Conservation (phyloP, 1,284 basidiomycete species). For the Trametes versicolor region DNA sequence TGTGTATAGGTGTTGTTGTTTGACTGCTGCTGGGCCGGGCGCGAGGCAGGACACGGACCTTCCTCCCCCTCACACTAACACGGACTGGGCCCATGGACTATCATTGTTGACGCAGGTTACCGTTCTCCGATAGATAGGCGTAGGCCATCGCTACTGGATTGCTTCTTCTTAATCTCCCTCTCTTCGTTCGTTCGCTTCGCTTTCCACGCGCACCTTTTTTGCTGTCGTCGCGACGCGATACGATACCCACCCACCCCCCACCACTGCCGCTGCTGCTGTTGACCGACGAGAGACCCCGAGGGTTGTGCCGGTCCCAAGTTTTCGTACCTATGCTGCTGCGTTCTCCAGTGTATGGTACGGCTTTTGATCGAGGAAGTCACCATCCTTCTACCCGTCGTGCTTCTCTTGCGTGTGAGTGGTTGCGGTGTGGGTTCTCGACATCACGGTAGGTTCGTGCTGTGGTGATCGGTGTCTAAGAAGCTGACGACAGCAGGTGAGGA, state of each 20-base stretch:
- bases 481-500: conserved; percentile 1
- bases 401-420: not conserved
- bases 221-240: not conserved
- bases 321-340: conserved; percentile 20
- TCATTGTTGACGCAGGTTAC: conserved; percentile 21
- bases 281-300: conserved; percentile 21
- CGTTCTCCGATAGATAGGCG: conserved; percentile 29
- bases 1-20: conserved; percentile 13
- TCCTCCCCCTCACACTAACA: conserved; percentile 7
- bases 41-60: conserved; percentile 19
- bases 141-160: conserved; percentile 24
- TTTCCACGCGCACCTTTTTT: not conserved
- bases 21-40: conserved; percentile 9
- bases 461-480: not conserved
- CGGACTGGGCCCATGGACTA: conserved; percentile 21
- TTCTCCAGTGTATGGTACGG: conserved; percentile 23
- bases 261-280: conserved; percentile 15
- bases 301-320: conserved; percentile 24
- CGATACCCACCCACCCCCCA: conserved; percentile 1
- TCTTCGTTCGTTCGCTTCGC: conserved; percentile 8
- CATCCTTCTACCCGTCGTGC: not conserved
- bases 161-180: conserved; percentile 12
- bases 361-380: conserved; percentile 19
- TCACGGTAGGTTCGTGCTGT: not conserved
- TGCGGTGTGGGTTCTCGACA: not conserved